Evolutionary conservation across 2,329 filamentous ascomycete species (phyloP).

Genomic region (Aspergillus luchuensis): DNA sequence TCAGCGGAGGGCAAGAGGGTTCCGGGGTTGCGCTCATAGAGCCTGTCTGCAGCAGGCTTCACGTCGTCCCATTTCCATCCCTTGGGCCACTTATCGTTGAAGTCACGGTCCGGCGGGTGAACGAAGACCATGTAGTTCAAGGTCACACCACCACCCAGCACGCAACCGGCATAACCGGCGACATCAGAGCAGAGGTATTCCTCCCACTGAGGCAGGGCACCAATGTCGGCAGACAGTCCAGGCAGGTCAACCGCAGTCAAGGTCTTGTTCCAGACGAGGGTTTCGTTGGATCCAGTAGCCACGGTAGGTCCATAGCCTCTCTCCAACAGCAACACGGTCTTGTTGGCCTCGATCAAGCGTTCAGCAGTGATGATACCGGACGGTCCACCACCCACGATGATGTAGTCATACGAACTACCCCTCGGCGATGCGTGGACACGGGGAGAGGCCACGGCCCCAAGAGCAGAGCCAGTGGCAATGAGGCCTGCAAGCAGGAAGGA

Average conservation of each 20-base stretch:
- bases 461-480: not conserved
- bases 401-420: constrained; percentile 40
- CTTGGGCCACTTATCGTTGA: constrained; percentile 70
- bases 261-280: constrained; percentile 25
- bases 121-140: constrained; percentile 35
- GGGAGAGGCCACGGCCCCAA: not conserved
- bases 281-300: constrained; percentile 27
- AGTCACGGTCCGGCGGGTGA: constrained; percentile 61
- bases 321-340: constrained; percentile 66
- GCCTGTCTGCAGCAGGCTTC: constrained; percentile 58
- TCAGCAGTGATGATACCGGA: constrained; percentile 59
- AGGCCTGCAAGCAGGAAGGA: constrained; percentile 2
- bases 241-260: constrained; percentile 31
- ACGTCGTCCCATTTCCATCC: constrained; percentile 72
- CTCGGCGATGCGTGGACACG: not conserved
- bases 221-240: constrained; percentile 30
- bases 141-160: constrained; percentile 32
- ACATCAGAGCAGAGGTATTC: constrained; percentile 5
- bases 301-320: constrained; percentile 46
- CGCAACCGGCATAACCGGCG: constrained; percentile 26
- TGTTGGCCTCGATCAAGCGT: constrained; percentile 64
- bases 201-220: constrained; percentile 5
- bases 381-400: constrained; percentile 50
- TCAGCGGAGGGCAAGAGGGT: constrained; percentile 68
- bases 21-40: constrained; percentile 71